A percentile compares a stretch with the other conserved stretches of the same genome.
phyloP scores from a whole-genome alignment of 2,329 filamentous ascomycete genomes.

The Fusarium heterosporum region DNA sequence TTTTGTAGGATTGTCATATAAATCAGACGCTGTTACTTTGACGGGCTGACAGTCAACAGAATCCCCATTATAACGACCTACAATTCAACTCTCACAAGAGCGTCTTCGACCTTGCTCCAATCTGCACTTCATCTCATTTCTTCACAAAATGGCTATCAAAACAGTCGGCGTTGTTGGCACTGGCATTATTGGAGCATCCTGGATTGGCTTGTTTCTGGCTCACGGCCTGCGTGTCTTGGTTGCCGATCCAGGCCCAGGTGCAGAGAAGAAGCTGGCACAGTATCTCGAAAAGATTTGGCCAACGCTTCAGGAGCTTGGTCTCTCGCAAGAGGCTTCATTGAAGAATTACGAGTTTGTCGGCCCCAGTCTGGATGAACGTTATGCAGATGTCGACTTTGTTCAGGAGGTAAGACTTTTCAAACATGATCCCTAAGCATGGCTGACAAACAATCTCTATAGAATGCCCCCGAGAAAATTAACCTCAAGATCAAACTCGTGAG shows the following conservation, averaged over 20 bases:
- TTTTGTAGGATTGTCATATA: too few relatives aligned
- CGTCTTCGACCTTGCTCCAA: too few relatives aligned
- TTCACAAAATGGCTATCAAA: not conserved
- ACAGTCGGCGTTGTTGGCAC: not conserved
- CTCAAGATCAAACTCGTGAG: not conserved
- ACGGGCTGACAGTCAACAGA: too few relatives aligned
- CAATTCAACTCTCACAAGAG: too few relatives aligned
- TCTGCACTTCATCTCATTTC: too few relatives aligned
- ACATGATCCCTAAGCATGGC: not conserved
- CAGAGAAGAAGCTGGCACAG: not conserved
- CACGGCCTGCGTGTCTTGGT: not conserved
- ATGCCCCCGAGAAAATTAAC: not conserved
- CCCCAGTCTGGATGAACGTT: not conserved
- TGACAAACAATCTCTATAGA: not conserved
- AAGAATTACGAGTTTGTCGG: not conserved
- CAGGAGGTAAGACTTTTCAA: not conserved
- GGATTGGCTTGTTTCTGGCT: not conserved
- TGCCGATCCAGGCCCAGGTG: not conserved
- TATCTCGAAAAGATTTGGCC: not conserved
- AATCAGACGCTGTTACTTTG: too few relatives aligned
- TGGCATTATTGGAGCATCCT: not conserved
- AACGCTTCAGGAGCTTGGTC: not conserved
- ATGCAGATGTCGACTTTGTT: not conserved
- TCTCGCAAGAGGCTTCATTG: not conserved
- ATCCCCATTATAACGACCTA: too few relatives aligned